Evolutionary conservation across 139 green algal species (phyloP).

Genomic region (Volvox reticuliferus): DNA sequence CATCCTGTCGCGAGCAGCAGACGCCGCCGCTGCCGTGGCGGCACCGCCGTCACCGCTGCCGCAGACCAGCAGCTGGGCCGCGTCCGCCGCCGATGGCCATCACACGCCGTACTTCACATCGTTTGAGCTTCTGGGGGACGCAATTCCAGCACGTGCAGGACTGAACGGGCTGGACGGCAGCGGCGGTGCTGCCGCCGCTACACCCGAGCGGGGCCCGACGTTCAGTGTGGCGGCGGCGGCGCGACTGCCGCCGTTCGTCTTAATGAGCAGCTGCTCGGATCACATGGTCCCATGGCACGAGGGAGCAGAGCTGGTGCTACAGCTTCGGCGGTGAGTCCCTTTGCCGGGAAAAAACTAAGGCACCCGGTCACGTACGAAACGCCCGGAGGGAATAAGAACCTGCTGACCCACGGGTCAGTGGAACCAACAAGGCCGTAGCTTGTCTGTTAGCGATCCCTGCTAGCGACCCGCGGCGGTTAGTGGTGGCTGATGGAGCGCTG

Average conservation of each 20-base stretch:
- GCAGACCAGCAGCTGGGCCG: not conserved
- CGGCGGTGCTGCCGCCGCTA: not conserved
- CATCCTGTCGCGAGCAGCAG: constrained; percentile 64
- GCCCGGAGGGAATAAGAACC: no score
- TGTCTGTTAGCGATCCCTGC: no score
- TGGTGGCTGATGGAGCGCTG: no score
- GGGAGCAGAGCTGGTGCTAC: constrained; percentile 45
- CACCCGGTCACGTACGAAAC: no score
- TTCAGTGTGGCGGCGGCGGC: not conserved
- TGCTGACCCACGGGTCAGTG: no score
- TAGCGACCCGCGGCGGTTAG: no score
- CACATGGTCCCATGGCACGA: constrained; percentile 66
- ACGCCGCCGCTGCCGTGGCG: not conserved
- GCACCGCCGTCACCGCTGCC: not conserved
- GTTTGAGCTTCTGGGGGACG: constrained; percentile 62
- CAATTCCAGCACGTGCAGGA: constrained; percentile 64
- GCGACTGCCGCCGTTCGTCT: constrained; percentile 46
- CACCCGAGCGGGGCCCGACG: not conserved
- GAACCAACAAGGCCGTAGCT: no score
- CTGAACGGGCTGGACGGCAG: constrained; percentile 20
- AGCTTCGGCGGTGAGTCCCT: not conserved
- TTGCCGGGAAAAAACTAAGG: no score
- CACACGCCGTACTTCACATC: constrained; percentile 16
- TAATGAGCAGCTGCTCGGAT: constrained; percentile 54
- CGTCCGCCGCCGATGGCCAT: not conserved